phyloP scores from a whole-genome alignment of 306 rosid genomes.

The Bauhinia variegata region DNA sequence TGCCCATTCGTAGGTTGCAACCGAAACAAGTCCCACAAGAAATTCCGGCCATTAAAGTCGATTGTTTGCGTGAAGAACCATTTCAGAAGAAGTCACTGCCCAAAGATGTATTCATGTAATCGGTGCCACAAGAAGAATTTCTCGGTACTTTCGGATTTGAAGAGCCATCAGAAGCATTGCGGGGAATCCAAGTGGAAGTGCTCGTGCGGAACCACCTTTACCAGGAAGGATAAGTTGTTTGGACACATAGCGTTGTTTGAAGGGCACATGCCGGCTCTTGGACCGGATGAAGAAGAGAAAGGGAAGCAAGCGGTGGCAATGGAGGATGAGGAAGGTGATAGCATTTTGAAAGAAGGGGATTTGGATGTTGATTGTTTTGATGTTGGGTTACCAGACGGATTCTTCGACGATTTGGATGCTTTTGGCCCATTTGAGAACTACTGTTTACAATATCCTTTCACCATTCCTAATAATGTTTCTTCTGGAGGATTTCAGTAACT shows the following conservation, averaged over 20 bases:
- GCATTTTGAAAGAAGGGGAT: not conserved
- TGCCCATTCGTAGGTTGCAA: constrained; percentile 79
- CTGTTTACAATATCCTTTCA: constrained; percentile 42
- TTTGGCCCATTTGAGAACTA: constrained; percentile 49
- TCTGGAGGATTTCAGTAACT: not conserved
- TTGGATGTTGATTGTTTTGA: constrained; percentile 25
- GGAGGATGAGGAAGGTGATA: constrained; percentile 29
- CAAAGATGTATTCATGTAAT: constrained; percentile 74
- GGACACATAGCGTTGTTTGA: constrained; percentile 80
- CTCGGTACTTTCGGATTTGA: constrained; percentile 79
- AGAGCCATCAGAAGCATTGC: constrained; percentile 74
- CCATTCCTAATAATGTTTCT: constrained; percentile 13
- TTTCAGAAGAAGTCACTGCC: constrained; percentile 93
- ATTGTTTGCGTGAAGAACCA: constrained; percentile 78
- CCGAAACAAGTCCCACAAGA: constrained; percentile 60
- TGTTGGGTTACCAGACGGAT: constrained; percentile 45
- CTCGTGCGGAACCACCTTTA: constrained; percentile 83
- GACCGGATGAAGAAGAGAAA: constrained; percentile 43
- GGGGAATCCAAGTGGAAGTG: constrained; percentile 75
- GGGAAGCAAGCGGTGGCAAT: constrained; percentile 41
- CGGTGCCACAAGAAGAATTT: constrained; percentile 77
- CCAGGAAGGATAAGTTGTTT: constrained; percentile 80
- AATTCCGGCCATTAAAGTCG: constrained; percentile 72
- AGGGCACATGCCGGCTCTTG: constrained; percentile 84
- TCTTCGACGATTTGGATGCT: constrained; percentile 51